phyloP scores from a whole-genome alignment of 2,329 filamentous ascomycete species.

The Penicillium digitatum region DNA sequence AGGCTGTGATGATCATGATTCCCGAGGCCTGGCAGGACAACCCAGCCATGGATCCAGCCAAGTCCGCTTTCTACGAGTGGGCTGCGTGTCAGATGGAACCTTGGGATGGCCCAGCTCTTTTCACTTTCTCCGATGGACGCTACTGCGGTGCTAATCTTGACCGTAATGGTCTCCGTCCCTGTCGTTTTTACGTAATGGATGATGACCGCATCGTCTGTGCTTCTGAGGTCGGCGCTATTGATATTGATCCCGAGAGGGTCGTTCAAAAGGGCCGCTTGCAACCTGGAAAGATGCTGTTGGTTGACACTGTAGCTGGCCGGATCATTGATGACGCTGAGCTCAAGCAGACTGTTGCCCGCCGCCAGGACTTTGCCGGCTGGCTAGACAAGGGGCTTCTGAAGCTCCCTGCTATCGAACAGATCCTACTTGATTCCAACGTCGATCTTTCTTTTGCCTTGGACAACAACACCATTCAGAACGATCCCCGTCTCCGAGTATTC shows the following conservation, averaged over 20 bases:
- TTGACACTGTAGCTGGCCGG: conserved; percentile 83
- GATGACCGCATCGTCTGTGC: conserved; percentile 97
- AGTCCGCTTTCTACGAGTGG: conserved; percentile 98
- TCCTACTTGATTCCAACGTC: conserved; percentile 52
- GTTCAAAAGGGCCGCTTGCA: conserved; percentile 91
- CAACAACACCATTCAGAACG: conserved; percentile 70
- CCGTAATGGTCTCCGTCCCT: conserved; percentile 89
- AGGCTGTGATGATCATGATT: conserved; percentile 98
- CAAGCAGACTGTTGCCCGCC: conserved; percentile 80
- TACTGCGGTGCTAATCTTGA: conserved; percentile 97
- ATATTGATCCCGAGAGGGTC: conserved; percentile 82
- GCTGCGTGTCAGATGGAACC: conserved; percentile 98
- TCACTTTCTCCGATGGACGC: conserved; percentile 93
- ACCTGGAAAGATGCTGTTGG: conserved; percentile 91
- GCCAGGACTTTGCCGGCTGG: conserved; percentile 85
- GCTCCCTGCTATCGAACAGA: conserved; percentile 68
- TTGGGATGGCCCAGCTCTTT: conserved; percentile 94
- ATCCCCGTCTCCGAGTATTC: conserved; percentile 77
- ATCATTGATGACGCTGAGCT: conserved; percentile 93
- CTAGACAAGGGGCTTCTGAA: conserved; percentile 80
- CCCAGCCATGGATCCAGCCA: conserved; percentile 83
- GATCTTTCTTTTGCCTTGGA: conserved; percentile 67
- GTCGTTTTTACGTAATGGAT: conserved; percentile 94
- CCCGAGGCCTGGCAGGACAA: conserved; percentile 98
- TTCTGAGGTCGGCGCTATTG: conserved; percentile 91